phyloP scores from a whole-genome alignment of 352 stramenopile species.

The Peronospora destructor region DNA sequence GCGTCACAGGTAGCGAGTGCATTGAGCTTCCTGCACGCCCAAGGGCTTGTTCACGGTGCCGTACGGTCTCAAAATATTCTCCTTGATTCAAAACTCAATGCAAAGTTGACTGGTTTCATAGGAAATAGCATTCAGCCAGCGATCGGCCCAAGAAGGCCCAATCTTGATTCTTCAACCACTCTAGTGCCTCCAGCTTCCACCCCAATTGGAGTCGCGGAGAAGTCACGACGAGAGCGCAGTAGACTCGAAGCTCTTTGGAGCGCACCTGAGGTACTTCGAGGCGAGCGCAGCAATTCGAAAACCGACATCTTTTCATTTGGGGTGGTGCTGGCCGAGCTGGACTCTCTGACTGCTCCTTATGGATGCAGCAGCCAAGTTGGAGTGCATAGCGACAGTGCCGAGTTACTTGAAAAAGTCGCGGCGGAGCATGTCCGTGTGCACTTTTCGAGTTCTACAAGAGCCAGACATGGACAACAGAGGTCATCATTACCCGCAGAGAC shows the following conservation, averaged over 20 bases:
- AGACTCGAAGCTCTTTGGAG: constrained; percentile 22
- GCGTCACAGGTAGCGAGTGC: constrained; percentile 38
- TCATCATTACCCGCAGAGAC: constrained; percentile 8
- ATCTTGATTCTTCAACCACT: constrained; percentile 5
- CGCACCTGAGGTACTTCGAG: constrained; percentile 47
- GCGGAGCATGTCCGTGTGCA: constrained; percentile 21
- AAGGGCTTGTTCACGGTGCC: constrained; percentile 31
- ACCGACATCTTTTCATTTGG: constrained; percentile 55
- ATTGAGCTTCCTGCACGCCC: constrained; percentile 45
- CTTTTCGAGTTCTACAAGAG: constrained; percentile 20
- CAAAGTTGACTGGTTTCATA: constrained; percentile 49
- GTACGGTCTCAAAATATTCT: constrained; percentile 31
- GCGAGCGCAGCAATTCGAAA: constrained; percentile 34
- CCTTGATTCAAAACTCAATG: constrained; percentile 27
- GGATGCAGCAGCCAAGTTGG: constrained; percentile 9
- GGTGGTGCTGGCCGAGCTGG: constrained; percentile 48
- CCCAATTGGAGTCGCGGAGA: constrained; percentile 16
- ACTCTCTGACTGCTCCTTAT: constrained; percentile 25
- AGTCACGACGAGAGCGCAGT: constrained; percentile 13
- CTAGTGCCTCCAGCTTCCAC: constrained; percentile 8
- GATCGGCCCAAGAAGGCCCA: constrained; percentile 8
- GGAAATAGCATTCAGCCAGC: constrained; percentile 8
- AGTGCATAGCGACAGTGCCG: constrained; percentile 13
- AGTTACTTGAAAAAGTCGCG: constrained; percentile 34
- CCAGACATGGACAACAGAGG: constrained; percentile 10